A percentile compares a stretch with the other conserved stretches of the same genome.
Evolutionary conservation across 805 yeast genomes (phyloP).

Genomic region (Phaffomyces thermotolerans): DNA sequence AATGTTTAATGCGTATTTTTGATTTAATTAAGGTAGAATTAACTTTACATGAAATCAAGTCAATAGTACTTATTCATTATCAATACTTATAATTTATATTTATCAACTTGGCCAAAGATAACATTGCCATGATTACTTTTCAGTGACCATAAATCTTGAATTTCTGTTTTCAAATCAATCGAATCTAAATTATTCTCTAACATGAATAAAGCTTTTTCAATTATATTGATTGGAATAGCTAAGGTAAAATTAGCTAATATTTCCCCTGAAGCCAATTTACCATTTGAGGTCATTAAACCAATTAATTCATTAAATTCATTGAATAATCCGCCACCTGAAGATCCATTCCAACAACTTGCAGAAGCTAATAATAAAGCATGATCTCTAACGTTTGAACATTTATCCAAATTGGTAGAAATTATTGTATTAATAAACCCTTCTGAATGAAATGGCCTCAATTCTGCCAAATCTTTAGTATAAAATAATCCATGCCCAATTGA

Average conservation of each 20-base stretch:
- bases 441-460: constrained; percentile 16
- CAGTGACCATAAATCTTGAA: constrained; percentile 20
- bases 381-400: background rate
- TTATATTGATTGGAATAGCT: constrained; percentile 20
- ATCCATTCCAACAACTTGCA: constrained; percentile 26
- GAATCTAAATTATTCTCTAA: constrained; percentile 7
- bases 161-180: constrained; percentile 9
- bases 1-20: background rate
- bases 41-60: background rate
- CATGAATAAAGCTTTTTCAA: constrained; percentile 18
- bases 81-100: background rate
- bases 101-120: constrained; percentile 3
- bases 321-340: constrained; percentile 25
- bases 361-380: constrained; percentile 18
- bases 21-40: too few species aligned
- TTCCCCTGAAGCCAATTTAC: constrained; percentile 22
- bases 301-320: constrained; percentile 17
- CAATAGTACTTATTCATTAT: background rate
- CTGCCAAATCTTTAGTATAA: constrained; percentile 5
- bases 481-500: constrained; percentile 24
- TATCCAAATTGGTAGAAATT: constrained; percentile 11
- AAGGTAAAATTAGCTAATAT: constrained; percentile 23
- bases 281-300: constrained; percentile 26
- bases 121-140: constrained; percentile 15
- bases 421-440: constrained; percentile 18